Base-by-base conservation (phyloP, 306 rosid genomes). In the Inga oerstediana region DNA sequence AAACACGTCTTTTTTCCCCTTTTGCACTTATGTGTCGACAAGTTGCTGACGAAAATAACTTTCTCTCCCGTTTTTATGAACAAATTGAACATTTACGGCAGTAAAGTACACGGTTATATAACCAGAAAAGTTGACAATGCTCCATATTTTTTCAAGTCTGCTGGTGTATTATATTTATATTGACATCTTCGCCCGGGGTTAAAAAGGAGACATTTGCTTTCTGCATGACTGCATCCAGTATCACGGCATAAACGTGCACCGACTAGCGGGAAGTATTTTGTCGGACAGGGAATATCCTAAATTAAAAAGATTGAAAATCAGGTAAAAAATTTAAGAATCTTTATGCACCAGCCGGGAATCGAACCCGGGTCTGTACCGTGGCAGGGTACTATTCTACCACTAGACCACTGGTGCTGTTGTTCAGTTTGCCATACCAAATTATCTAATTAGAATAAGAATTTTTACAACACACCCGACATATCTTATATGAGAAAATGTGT, bases 341-440 rank as follows among this genome's bases (percentile, higher is more conserved):
- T 13, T 0, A n/a, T 58, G 66, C 66, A 59, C 66, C 66, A 83
- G 79, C 86, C 75, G 82, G 82, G 86, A 83, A 83, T 83, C 86
- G 79, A 83, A 83, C 77, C 86, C 82, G 86, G 82, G 86, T 78
- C 86, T 83, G 82, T 83, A 83, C 79, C 86, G 86, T 83, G 86
- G 86, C 86, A 83, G 86, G 82, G 86, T 83, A 78, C 86, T 83
- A 83, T 83, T 83, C 86, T 83, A 78, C 82, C 79, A 83, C 82
- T 71, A 83, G 82, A 78, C 86, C 86, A 83, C 79, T 71, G 82
- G 86, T 83, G 86, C 86, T 5, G 5, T 19, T 67, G n/a, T 10
- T 22, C 1, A 32, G 1, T 0, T 12, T 0, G 17, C 0, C 16
- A 4, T 10, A 8, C 13, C 48, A 44, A 0, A 39, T 8, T 5